These are phyloP conservation scores for Aspergillus caelatus DNA, from an alignment of 2,329 filamentous ascomycete species.

Conservation along the genomic window DNA sequence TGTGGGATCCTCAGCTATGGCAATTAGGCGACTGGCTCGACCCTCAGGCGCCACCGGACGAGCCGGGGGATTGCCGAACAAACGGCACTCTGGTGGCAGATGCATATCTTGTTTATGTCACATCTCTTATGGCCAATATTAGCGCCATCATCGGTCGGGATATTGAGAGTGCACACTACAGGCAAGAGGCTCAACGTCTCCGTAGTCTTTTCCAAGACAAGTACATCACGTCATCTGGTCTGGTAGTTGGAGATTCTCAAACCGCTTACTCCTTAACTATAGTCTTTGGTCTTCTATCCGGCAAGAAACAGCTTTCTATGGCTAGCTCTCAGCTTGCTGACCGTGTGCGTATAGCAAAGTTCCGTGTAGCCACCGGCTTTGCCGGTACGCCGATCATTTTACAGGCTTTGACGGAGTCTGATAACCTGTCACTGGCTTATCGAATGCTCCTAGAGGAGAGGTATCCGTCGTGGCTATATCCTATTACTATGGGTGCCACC, in stretches of 20 bases:
- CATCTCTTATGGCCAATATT: constrained; percentile 32
- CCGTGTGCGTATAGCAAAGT: too few relatives aligned
- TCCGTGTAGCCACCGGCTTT: too few relatives aligned
- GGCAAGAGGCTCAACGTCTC: constrained; percentile 15
- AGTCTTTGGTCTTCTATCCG: constrained; percentile 27
- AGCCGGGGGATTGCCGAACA: constrained; percentile 36
- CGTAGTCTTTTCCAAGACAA: constrained; percentile 29
- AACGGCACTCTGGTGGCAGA: constrained; percentile 41
- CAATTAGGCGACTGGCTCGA: constrained; percentile 42
- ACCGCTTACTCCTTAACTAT: constrained; percentile 32
- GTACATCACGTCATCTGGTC: constrained; percentile 32
- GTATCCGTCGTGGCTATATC: constrained; percentile 42
- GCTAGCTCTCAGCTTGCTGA: too few relatives aligned
- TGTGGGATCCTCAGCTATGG: constrained; percentile 32
- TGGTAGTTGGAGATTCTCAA: constrained; percentile 35
- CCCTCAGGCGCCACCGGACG: constrained; percentile 39
- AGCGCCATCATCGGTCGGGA: constrained; percentile 28
- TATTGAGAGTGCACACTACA: constrained; percentile 23
- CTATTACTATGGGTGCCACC: constrained; percentile 44
- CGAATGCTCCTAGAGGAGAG: constrained; percentile 43
- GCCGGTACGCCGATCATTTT: too few relatives aligned
- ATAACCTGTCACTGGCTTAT: constrained; percentile 27
- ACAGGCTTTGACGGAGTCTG: too few relatives aligned
- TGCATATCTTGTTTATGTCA: constrained; percentile 42
- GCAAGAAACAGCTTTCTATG: too few relatives aligned